Percentiles rank a stretch among this genome's conserved stretches.
phyloP scores from a whole-genome alignment of 768 basidiomycete species.

The Tylopilus felleus region DNA sequence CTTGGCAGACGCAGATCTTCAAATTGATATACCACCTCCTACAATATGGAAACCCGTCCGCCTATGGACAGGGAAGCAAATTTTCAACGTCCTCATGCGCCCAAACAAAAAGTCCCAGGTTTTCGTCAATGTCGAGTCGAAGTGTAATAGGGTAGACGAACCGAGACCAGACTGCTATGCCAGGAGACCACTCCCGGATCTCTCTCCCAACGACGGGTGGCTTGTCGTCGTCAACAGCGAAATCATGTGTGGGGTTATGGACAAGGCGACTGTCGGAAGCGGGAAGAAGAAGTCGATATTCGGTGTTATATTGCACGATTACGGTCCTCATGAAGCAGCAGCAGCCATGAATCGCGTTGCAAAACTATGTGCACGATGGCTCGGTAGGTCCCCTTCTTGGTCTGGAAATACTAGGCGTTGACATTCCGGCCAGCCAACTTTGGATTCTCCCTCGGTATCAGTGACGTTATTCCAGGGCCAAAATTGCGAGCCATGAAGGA shows the following conservation, averaged over 20 bases:
- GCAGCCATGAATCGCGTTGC: constrained; percentile 94
- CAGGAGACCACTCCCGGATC: constrained; percentile 68
- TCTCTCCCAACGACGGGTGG: constrained; percentile 97
- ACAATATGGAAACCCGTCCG: constrained; percentile 89
- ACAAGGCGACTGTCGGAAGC: constrained; percentile 95
- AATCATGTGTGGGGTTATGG: constrained; percentile 99
- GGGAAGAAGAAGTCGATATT: constrained; percentile 99
- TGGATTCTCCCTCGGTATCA: constrained; percentile 97
- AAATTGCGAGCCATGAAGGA: constrained; percentile 81
- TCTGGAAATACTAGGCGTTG: constrained; percentile 1
- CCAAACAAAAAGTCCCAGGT: constrained; percentile 83
- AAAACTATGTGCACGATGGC: constrained; percentile 91
- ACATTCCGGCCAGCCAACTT: constrained; percentile 72
- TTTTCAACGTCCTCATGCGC: constrained; percentile 96
- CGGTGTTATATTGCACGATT: constrained; percentile 95
- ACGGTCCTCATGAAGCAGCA: constrained; percentile 92
- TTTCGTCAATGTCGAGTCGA: constrained; percentile 92
- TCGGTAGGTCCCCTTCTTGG: constrained; percentile 51
- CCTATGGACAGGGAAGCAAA: constrained; percentile 97
- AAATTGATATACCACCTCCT: constrained; percentile 95
- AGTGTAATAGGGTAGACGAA: constrained; percentile 88
- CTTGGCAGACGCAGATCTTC: constrained; percentile 83
- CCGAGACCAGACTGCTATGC: constrained; percentile 62
- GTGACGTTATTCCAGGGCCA: constrained; percentile 95
- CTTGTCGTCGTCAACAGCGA: constrained; percentile 96